Base-by-base conservation (phyloP, 768 basidiomycete genomes). In the Xerocomus potaroensis region DNA sequence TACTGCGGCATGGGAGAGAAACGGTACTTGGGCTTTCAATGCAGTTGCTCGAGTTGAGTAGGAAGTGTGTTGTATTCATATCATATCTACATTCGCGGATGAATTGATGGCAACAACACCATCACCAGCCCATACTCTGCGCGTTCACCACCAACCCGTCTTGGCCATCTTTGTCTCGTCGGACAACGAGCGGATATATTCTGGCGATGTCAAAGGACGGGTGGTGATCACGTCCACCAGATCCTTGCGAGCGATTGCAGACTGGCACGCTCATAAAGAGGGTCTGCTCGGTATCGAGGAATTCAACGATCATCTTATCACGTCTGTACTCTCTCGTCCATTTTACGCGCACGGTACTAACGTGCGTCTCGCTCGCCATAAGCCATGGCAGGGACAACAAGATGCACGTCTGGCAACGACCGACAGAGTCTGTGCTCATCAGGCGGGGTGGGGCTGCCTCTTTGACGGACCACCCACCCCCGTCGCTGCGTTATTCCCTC, bases 21-120 rank as follows among this genome's bases (percentile, higher is more conserved):
- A 63, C 76, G 68, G 52, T 75, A 91, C 78, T 67, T 94, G 29
- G 92, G 92, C 1, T 93, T 94, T 69, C 91, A 94, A 64, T 96
- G 92, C 64, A 92, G 90, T 55, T 94, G 92, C 61, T 93, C 91
- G 18, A 92, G 89, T 65, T 91, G n/a, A n/a, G n/a, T n/a, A n/a
- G n/a, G n/a, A n/a, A n/a, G n/a, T n/a, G n/a, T n/a, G n/a, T n/a
- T n/a, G n/a, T n/a, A n/a, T n/a, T n/a, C n/a, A n/a, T n/a, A n/a
- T n/a, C n/a, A n/a, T n/a, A n/a, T n/a, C n/a, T n/a, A n/a, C n/a
- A n/a, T n/a, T n/a, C n/a, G n/a, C n/a, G n/a, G n/a, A n/a, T n/a
- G n/a, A n/a, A n/a, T n/a, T n/a, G n/a, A n/a, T 53, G 43, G 15
- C 47, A 11, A 18, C 37, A 38, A 49, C 57, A 29, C 67, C 79